phyloP scores from a whole-genome alignment of 164 flowering plant species.

The Santalum album region DNA sequence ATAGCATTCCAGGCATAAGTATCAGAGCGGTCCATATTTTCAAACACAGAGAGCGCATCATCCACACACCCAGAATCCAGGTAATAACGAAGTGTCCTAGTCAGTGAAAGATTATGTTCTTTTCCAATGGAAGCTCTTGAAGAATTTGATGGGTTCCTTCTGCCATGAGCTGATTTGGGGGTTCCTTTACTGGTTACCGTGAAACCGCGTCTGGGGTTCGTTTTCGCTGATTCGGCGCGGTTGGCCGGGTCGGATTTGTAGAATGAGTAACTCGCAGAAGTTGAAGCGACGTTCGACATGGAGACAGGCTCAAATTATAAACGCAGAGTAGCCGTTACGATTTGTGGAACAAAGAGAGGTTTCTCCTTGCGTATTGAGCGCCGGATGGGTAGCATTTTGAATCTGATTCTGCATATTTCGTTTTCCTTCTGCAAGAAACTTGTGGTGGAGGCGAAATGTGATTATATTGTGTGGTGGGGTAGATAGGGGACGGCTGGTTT shows the following conservation, averaged over 20 bases:
- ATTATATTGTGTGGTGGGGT: too few relatives aligned
- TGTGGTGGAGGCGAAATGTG: too few relatives aligned
- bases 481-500: too few relatives aligned
- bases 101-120: conserved; percentile 5
- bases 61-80: conserved; percentile 33
- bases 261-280: conserved; percentile 6
- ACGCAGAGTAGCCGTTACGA: background rate
- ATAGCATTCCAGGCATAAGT: conserved; percentile 47
- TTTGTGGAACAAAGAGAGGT: too few relatives aligned
- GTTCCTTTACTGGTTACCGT: conserved; percentile 1
- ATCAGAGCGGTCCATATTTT: conserved; percentile 22
- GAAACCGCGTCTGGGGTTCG: background rate
- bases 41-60: conserved; percentile 46
- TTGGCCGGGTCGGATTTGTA: conserved; percentile 10
- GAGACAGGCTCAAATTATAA: background rate
- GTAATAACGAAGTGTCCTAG: conserved; percentile 14
- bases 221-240: background rate
- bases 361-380: too few relatives aligned
- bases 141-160: background rate
- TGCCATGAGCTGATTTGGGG: background rate
- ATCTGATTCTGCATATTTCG: too few relatives aligned
- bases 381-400: too few relatives aligned
- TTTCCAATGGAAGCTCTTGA: background rate
- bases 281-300: conserved; percentile 10
- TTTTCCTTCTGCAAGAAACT: too few relatives aligned